phyloP scores from a whole-genome alignment of 1,284 basidiomycete species.

The Mycena citricolor region DNA sequence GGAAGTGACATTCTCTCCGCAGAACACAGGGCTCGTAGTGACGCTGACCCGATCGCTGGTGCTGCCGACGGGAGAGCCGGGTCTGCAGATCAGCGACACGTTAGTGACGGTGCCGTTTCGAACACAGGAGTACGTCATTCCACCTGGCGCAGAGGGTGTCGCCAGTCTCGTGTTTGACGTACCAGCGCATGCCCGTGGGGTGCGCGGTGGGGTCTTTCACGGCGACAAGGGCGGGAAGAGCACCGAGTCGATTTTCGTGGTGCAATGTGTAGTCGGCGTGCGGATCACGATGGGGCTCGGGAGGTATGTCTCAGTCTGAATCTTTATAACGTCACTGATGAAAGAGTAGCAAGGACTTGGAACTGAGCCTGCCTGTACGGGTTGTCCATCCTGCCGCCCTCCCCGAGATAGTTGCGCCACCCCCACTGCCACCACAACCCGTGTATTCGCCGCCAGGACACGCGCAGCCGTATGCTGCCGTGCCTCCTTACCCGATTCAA shows the following conservation, averaged over 20 bases:
- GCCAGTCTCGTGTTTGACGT: conserved; percentile 76
- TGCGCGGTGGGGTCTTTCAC: conserved; percentile 53
- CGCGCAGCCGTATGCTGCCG: conserved; percentile 12
- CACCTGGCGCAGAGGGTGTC: conserved; percentile 70
- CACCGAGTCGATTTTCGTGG: conserved; percentile 62
- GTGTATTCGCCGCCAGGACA: conserved; percentile 22
- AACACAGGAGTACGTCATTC: conserved; percentile 69
- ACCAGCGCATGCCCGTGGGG: conserved; percentile 58
- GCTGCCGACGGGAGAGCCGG: conserved; percentile 48
- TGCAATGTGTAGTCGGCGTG: conserved; percentile 54
- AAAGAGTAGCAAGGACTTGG: conserved; percentile 68
- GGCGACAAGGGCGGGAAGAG: conserved; percentile 39
- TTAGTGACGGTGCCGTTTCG: conserved; percentile 67
- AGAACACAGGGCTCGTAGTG: conserved; percentile 68
- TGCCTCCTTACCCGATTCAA: conserved; percentile 19
- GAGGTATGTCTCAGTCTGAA: conserved; percentile 43
- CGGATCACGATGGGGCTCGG: conserved; percentile 64
- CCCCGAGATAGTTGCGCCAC: conserved; percentile 38
- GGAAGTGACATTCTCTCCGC: conserved; percentile 11
- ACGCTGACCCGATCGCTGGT: conserved; percentile 59
- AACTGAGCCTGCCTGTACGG: conserved; percentile 60
- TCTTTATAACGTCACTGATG: conserved; percentile 13
- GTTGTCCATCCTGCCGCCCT: conserved; percentile 61
- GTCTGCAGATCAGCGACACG: conserved; percentile 62
- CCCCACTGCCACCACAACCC: conserved; percentile 25